Base-by-base conservation (phyloP, 139 green algal genomes). In the Tetraselmis striata region DNA sequence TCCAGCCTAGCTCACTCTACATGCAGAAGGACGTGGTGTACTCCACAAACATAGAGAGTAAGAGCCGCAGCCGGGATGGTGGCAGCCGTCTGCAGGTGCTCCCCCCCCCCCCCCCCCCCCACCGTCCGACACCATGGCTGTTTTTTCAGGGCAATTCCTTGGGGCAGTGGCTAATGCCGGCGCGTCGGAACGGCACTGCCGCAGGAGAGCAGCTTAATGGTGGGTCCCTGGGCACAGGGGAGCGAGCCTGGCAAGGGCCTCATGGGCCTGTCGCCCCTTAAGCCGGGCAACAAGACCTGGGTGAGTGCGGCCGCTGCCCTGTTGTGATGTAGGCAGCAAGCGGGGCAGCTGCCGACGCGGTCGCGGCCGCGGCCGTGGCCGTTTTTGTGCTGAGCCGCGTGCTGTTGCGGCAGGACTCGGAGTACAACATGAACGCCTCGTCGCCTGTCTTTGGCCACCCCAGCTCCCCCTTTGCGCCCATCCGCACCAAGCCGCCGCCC, bases 371-470 rank as follows among this genome's bases (percentile, higher is more conserved):
- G n/a, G n/a, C n/a, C n/a, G n/a, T n/a, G n/a, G n/a, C n/a, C n/a
- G n/a, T n/a, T n/a, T n/a, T n/a, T n/a, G n/a, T n/a, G n/a, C n/a
- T n/a, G n/a, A n/a, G n/a, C n/a, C n/a, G n/a, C n/a, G n/a, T n/a
- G n/a, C n/a, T n/a, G 45, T 5, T 67, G 45, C 45, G 45, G 45
- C 45, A 67, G 45, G 45, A 77, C 25, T 29, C 25, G 74, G 74
- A 77, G 26, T 28, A 77, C 74, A 31, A 31, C 74, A 28, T 29
- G 74, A 28, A 18, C 74, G 74, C 74, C 2, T 29, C 25, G 2
- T 77, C 74, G 23, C 74, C 74, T 28, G 74, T 77, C 2, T 77
- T 77, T 77, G 74, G 26, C 26, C 74, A 77, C 74, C 74, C 74
- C 23, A 31, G 26, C 74, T 77, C 74, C 2, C 74, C 74, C 26